Evolutionary conservation across 2,329 filamentous ascomycete genomes (phyloP).

Genomic region (Trichoderma simmonsii): DNA sequence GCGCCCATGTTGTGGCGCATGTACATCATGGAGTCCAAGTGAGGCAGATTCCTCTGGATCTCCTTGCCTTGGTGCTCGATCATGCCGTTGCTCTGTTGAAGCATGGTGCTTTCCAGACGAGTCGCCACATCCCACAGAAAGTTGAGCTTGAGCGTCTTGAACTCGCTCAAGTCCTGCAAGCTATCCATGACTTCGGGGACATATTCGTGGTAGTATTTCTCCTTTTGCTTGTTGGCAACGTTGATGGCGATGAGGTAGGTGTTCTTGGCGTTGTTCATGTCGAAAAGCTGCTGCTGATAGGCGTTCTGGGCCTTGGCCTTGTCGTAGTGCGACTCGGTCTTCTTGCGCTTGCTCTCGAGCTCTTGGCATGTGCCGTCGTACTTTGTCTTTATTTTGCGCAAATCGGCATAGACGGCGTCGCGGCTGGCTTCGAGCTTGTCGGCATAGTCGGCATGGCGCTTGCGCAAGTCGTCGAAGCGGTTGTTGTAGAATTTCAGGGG

Average conservation of each 20-base stretch:
- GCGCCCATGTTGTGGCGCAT: slow-evolving; percentile 81
- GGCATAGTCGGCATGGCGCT: slow-evolving; percentile 85
- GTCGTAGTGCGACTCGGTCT: slow-evolving; percentile 90
- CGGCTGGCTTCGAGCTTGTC: slow-evolving; percentile 85
- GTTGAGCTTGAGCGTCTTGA: slow-evolving; percentile 80
- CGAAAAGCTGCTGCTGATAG: slow-evolving; percentile 86
- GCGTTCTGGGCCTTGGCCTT: slow-evolving; percentile 87
- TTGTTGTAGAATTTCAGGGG: slow-evolving; percentile 71
- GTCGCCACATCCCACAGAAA: slow-evolving; percentile 79
- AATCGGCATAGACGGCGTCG: slow-evolving; percentile 75
- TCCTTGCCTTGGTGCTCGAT: slow-evolving; percentile 73
- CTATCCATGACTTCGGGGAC: slow-evolving; percentile 91
- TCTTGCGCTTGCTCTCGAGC: slow-evolving; percentile 90
- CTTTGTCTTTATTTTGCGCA: slow-evolving; percentile 88
- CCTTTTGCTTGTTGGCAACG: slow-evolving; percentile 95
- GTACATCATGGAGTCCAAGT: slow-evolving; percentile 97
- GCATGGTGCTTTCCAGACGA: slow-evolving; percentile 73
- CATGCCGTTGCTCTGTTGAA: slow-evolving; percentile 69
- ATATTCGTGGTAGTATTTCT: slow-evolving; percentile 96
- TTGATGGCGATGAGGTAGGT: slow-evolving; percentile 96
- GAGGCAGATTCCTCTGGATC: slow-evolving; percentile 81
- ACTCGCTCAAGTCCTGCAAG: slow-evolving; percentile 89
- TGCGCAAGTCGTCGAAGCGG: slow-evolving; percentile 88
- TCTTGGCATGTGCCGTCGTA: slow-evolving; percentile 93
- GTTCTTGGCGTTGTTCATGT: slow-evolving; percentile 98